Conservation (phyloP, 306 rosid genomes). For the Sicyos baderoa region DNA sequence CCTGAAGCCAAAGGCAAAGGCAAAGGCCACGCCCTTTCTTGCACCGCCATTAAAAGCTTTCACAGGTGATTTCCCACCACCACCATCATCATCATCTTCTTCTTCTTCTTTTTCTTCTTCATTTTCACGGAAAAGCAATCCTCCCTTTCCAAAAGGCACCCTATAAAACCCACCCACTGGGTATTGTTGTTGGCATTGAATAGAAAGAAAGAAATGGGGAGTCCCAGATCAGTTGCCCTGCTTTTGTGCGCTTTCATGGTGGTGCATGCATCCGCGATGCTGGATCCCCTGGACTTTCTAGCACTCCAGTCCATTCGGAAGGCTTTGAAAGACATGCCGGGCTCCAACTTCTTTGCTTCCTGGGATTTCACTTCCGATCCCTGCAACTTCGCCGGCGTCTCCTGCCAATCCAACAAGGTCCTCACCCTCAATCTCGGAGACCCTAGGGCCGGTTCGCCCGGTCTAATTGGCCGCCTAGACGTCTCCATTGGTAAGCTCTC, state of each 20-base stretch:
- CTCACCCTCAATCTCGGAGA: constrained; percentile 90
- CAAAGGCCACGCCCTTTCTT: background rate
- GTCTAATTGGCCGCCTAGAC: constrained; percentile 70
- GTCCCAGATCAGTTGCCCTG: background rate
- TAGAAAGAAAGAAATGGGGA: constrained; percentile 34
- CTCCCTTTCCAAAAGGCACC: constrained; percentile 15
- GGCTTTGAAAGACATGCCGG: constrained; percentile 66
- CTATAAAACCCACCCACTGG: constrained; percentile 25
- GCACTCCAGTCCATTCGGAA: constrained; percentile 79
- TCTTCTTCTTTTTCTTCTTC: constrained; percentile 9
- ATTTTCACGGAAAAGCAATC: constrained; percentile 34
- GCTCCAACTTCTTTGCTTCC: constrained; percentile 64
- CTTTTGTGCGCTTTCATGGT: constrained; percentile 16
- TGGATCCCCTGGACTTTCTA: constrained; percentile 81
- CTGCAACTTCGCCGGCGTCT: constrained; percentile 82
- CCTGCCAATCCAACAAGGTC: constrained; percentile 67
- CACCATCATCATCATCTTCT: too few relatives aligned
- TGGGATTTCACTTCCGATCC: constrained; percentile 99
- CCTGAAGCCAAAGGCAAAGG: constrained; percentile 41
- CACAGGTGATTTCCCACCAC: constrained; percentile 25
- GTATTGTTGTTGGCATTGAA: constrained; percentile 2
- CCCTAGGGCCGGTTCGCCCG: constrained; percentile 76
- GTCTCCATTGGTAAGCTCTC: constrained; percentile 68
- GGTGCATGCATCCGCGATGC: constrained; percentile 36
- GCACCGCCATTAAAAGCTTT: constrained; percentile 43